Conservation (phyloP, 495 filamentous ascomycete genomes). For the Hypoxylon cercidicola region DNA sequence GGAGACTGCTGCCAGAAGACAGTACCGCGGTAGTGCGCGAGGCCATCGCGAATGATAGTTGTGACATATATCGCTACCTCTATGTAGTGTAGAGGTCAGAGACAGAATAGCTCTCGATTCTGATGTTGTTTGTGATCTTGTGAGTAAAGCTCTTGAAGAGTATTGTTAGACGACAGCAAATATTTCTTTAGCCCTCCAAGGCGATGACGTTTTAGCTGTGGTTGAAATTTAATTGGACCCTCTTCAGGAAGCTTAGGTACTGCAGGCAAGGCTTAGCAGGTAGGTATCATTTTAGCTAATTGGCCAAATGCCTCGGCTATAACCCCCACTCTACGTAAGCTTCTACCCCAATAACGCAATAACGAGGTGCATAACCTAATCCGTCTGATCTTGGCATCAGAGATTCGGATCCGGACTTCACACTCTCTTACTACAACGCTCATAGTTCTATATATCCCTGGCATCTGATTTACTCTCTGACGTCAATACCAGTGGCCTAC, state of each 20-base stretch:
- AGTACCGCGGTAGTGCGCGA: constrained; percentile 12
- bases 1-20: constrained; percentile 14
- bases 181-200: no score
- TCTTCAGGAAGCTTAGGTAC: no score
- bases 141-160: no score
- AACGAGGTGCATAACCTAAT: neutral
- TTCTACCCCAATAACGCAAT: neutral
- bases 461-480: neutral
- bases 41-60: constrained; percentile 11
- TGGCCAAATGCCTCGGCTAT: no score
- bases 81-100: neutral
- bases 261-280: no score
- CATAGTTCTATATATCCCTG: neutral
- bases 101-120: neutral
- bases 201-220: no score
- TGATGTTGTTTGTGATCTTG: no score
- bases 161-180: no score
- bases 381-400: neutral
- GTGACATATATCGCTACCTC: neutral
- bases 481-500: neutral
- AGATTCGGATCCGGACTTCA: neutral
- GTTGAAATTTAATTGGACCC: no score
- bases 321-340: neutral
- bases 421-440: neutral
- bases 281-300: no score